These are phyloP conservation scores for Henckelia pumila DNA, from an alignment of 257 asterid species.

Conservation along the genomic window DNA sequence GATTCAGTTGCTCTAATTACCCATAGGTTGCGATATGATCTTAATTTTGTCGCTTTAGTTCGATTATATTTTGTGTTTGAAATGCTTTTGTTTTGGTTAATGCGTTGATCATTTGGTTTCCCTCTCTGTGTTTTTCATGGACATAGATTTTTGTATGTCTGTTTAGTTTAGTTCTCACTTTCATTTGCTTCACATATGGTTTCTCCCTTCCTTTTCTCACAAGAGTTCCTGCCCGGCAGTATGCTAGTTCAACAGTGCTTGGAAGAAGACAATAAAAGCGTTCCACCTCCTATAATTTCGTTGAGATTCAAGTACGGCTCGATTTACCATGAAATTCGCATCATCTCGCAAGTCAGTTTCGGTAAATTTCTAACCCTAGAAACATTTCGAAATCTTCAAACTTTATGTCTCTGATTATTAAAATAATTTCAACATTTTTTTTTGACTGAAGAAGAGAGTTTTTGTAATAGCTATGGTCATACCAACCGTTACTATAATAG, in stretches of 20 bases:
- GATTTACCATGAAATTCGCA: constrained; percentile 60
- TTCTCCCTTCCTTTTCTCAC: too few species aligned
- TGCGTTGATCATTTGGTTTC: neutral
- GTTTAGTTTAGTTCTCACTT: neutral
- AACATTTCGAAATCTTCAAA: too few species aligned
- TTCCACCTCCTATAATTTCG: constrained; percentile 71
- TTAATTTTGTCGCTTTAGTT: neutral
- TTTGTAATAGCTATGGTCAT: too few species aligned
- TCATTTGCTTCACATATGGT: too few species aligned
- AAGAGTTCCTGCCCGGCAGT: constrained; percentile 88
- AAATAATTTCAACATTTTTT: too few species aligned
- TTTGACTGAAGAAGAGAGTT: too few species aligned
- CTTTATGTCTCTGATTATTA: too few species aligned
- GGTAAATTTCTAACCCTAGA: constrained; percentile 40
- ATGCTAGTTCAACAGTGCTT: constrained; percentile 85
- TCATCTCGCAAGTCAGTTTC: constrained; percentile 73
- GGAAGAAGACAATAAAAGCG: constrained; percentile 45
- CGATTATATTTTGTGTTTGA: too few species aligned
- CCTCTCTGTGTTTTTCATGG: neutral
- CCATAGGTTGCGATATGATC: neutral
- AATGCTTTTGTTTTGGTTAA: neutral
- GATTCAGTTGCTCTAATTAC: too few species aligned
- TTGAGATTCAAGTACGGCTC: constrained; percentile 78
- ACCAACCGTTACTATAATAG: too few species aligned
- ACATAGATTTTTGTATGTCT: neutral